A percentile compares a stretch with the other conserved stretches of the same genome.
Conservation (phyloP, 2,329 filamentous ascomycete species). For the Cladosporium sp. region DNA sequence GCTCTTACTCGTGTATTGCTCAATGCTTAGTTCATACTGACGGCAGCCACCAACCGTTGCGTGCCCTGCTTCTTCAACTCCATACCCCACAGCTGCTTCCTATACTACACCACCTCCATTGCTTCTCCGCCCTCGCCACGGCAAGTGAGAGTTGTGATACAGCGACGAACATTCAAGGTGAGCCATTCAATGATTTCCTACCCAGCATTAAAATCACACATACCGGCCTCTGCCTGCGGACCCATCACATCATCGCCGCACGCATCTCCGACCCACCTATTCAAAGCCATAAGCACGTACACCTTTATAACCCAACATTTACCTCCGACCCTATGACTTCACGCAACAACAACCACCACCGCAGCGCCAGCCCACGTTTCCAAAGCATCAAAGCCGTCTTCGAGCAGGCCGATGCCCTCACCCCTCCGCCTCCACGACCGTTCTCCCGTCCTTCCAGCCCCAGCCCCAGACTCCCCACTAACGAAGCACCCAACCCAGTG, state of each 20-base stretch:
- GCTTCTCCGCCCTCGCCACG: background rate
- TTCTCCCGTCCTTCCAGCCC: slow-evolving; percentile 6
- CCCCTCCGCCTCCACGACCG: background rate
- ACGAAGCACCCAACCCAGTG: slow-evolving; percentile 2
- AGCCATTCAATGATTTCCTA: background rate
- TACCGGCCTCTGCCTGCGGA: background rate
- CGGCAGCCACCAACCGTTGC: background rate
- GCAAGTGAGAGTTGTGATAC: slow-evolving; percentile 1
- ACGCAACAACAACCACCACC: background rate
- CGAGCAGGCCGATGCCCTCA: slow-evolving; percentile 1
- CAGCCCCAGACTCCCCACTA: slow-evolving; percentile 4
- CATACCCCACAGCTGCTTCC: background rate
- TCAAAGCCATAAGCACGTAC: background rate
- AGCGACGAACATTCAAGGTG: background rate
- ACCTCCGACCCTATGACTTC: slow-evolving; percentile 8
- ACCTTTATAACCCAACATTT: background rate
- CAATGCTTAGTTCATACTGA: background rate
- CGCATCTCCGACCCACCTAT: slow-evolving; percentile 5
- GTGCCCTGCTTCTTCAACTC: background rate
- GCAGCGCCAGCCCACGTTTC: slow-evolving; percentile 10
- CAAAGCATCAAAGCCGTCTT: slow-evolving; percentile 14
- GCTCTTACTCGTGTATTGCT: background rate
- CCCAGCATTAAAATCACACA: too few relatives aligned
- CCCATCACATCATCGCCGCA: background rate
- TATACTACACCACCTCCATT: background rate